Base-by-base conservation (phyloP, 179 eudicot genomes). In the Dionaea muscipula region DNA sequence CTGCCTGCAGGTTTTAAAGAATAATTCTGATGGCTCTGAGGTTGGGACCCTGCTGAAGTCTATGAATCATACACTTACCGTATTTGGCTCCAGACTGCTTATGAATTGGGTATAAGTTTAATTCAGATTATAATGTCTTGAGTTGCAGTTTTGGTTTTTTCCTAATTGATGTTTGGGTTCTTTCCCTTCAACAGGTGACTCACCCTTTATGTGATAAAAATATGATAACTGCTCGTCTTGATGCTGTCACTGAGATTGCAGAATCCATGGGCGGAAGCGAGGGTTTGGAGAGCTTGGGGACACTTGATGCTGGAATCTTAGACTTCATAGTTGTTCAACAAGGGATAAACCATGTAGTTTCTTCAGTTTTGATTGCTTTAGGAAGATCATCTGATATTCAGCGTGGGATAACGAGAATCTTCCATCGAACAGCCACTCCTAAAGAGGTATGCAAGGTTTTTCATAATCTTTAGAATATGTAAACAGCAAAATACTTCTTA, bases 391-490 rank as follows among this genome's bases (percentile, higher is more conserved):
- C 81, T 69, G 97, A 90, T 72, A 68, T 90, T 61, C 97, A 86
- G 49, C 95, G 97, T 67, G 97, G 97, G 44, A 72, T 90, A 56
- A 78, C 95, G 47, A 84, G 97, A 77, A 84, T 90, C 48, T 83
- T 86, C 51, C 97, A 90, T 68, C 73, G 72, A 75, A 90, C 95
- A 48, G 82, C 94, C 25, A 86, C 85, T 36, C 75, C 94, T 55
- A 74, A 87, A 27, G 97, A 90, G 97, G 97, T 90, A 73, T 47
- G n/a, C n/a, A n/a, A n/a, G n/a, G n/a, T n/a, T n/a, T n/a, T n/a
- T n/a, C n/a, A n/a, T n/a, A n/a, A n/a, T n/a, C n/a, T n/a, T n/a
- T n/a, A n/a, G n/a, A n/a, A n/a, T n/a, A n/a, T n/a, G n/a, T n/a
- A n/a, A n/a, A n/a, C n/a, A n/a, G n/a, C n/a, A n/a, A n/a, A n/a